Evolutionary conservation across 2,329 filamentous ascomycete genomes (phyloP).

Genomic region (Huntiella omanensis): DNA sequence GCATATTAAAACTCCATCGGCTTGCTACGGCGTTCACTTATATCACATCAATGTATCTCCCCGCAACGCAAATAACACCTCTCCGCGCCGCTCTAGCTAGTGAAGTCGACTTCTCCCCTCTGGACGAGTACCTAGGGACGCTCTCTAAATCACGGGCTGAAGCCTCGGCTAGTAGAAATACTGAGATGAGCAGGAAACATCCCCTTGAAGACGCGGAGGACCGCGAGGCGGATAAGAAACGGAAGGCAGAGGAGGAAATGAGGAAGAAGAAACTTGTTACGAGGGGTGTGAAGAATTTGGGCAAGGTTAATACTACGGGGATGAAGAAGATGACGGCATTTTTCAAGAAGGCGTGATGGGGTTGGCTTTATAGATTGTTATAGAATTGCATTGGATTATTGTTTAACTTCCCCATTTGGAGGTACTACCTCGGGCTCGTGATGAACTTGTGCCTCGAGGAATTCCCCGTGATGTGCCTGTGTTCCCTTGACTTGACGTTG

Average conservation of each 20-base stretch:
- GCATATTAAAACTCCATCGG: slow-evolving; percentile 40
- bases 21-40: slow-evolving; percentile 46
- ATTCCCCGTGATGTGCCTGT: neutral
- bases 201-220: slow-evolving; percentile 45
- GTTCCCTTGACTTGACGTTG: neutral
- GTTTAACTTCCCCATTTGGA: slow-evolving; percentile 13
- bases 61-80: slow-evolving; percentile 22
- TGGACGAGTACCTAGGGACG: slow-evolving; percentile 50
- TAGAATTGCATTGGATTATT: neutral
- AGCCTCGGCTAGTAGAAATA: slow-evolving; percentile 47
- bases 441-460: slow-evolving; percentile 11
- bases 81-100: slow-evolving; percentile 25
- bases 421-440: slow-evolving; percentile 12
- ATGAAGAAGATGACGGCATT: slow-evolving; percentile 98
- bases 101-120: slow-evolving; percentile 46
- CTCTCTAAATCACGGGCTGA: slow-evolving; percentile 52
- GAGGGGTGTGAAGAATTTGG: slow-evolving; percentile 57
- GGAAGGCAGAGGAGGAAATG: slow-evolving; percentile 76
- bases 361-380: neutral
- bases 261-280: slow-evolving; percentile 60
- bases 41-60: slow-evolving; percentile 42
- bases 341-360: slow-evolving; percentile 49
- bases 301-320: slow-evolving; percentile 75
- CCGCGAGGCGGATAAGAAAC: slow-evolving; percentile 57
- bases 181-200: slow-evolving; percentile 55